Conservation (phyloP, 2,329 filamentous ascomycete species). For the Drechslerella stenobrocha region DNA sequence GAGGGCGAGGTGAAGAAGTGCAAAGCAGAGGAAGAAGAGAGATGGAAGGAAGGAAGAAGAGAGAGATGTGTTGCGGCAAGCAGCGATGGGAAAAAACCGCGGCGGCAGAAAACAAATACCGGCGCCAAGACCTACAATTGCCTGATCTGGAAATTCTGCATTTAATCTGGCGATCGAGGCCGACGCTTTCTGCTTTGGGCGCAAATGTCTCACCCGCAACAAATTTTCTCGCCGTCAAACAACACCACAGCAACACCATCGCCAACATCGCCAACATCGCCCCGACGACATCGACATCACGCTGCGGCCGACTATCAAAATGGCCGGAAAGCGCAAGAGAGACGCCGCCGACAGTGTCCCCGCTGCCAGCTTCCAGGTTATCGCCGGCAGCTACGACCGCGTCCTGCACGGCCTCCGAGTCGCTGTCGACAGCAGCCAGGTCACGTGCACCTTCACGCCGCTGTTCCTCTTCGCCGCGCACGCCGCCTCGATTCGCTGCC, state of each 20-base stretch:
- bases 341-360: constrained; percentile 3
- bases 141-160: constrained; percentile 3
- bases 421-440: constrained; percentile 20
- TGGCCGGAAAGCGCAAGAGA: constrained; percentile 39
- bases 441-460: constrained; percentile 68
- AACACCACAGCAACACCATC: too few species aligned
- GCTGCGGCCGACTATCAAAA: constrained; percentile 1
- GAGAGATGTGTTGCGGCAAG: constrained; percentile 38
- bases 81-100: constrained; percentile 38
- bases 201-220: too few species aligned
- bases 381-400: constrained; percentile 91
- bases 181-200: too few species aligned
- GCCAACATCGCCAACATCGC: too few species aligned
- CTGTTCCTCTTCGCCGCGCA: constrained; percentile 96
- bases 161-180: neutral
- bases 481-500: constrained; percentile 81
- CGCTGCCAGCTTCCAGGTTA: constrained; percentile 68
- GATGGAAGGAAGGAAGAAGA: neutral
- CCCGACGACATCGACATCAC: too few species aligned
- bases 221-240: too few species aligned
- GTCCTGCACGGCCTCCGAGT: constrained; percentile 75
- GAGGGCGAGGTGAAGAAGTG: constrained; percentile 3
- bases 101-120: neutral
- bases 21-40: neutral
- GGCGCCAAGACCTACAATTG: constrained; percentile 24